A percentile compares a stretch with the other conserved stretches of the same genome.
These are phyloP conservation scores for Straminergon stramineum DNA, from an alignment of 225 moss, liverwort and hornwort genomes.

Conservation along the genomic window DNA sequence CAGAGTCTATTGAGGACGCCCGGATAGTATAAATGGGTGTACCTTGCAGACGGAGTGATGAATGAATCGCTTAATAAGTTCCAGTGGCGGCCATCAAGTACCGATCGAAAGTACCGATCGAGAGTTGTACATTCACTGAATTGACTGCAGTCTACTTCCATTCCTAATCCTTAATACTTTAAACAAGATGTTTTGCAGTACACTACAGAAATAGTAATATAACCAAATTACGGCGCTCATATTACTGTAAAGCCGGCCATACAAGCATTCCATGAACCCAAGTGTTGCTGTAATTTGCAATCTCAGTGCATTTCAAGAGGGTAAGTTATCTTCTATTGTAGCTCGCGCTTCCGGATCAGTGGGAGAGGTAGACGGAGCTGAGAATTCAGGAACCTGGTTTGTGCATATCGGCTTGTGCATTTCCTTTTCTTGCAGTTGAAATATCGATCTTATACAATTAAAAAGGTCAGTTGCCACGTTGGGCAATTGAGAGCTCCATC, in stretches of 20 bases:
- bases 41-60: not conserved
- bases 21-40: not conserved
- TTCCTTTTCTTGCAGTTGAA: not conserved
- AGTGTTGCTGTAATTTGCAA: not conserved
- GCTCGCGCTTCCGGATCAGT: not conserved
- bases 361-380: no score
- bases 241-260: not conserved
- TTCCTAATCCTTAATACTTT: not conserved
- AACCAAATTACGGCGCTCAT: no score
- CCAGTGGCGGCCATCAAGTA: not conserved
- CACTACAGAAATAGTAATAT: no score
- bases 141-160: not conserved
- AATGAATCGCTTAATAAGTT: not conserved
- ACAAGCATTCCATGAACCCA: not conserved
- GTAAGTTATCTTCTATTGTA: not conserved
- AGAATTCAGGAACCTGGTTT: no score
- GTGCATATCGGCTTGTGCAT: not conserved
- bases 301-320: not conserved
- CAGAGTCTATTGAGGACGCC: not conserved
- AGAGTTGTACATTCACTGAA: not conserved
- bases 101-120: not conserved
- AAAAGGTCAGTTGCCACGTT: no score
- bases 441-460: fast-evolving
- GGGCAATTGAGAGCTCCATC: not conserved
- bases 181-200: not conserved